A percentile compares a stretch with the other conserved stretches of the same genome.
These are phyloP conservation scores for Yamadazyma olivae DNA, from an alignment of 805 yeast species.

Conservation along the genomic window DNA sequence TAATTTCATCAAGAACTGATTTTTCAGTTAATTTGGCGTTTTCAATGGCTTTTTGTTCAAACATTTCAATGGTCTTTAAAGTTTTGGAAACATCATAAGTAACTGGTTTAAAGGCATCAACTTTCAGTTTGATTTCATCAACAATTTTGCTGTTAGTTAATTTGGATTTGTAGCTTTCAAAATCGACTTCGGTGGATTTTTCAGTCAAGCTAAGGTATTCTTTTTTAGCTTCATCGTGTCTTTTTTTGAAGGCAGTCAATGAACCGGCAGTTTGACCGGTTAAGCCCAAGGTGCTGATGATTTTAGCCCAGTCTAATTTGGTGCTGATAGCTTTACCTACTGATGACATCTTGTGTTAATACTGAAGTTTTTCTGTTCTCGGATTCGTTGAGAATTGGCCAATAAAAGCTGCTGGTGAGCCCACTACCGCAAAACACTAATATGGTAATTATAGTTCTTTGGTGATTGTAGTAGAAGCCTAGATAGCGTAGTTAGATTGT, in stretches of 20 bases:
- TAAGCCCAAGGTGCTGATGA: slow-evolving; percentile 83
- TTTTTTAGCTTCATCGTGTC: slow-evolving; percentile 97
- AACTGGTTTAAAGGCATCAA: slow-evolving; percentile 74
- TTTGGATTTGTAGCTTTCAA: slow-evolving; percentile 70
- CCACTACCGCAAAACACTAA: too few species aligned
- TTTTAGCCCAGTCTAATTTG: slow-evolving; percentile 94
- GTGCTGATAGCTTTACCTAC: slow-evolving; percentile 65
- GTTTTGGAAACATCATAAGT: slow-evolving; percentile 86
- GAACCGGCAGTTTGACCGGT: slow-evolving; percentile 90
- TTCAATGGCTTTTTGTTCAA: slow-evolving; percentile 92
- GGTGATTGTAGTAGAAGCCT: too few species aligned
- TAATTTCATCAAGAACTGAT: slow-evolving; percentile 81
- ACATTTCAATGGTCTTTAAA: slow-evolving; percentile 85
- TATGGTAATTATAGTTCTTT: too few species aligned
- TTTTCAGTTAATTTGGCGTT: slow-evolving; percentile 92
- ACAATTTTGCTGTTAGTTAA: slow-evolving; percentile 81
- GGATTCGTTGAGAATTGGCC: slow-evolving; percentile 10
- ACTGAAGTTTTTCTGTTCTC: slow-evolving; percentile 1
- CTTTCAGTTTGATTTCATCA: slow-evolving; percentile 75
- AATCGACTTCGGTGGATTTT: slow-evolving; percentile 79
- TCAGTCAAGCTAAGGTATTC: slow-evolving; percentile 64
- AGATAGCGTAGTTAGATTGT: too few species aligned
- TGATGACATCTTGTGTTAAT: slow-evolving; percentile 22
- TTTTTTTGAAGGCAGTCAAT: slow-evolving; percentile 90
- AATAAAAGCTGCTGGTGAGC: too few species aligned